Conservation (phyloP, 306 rosid species). For the Dalbergia cochinchinensis region DNA sequence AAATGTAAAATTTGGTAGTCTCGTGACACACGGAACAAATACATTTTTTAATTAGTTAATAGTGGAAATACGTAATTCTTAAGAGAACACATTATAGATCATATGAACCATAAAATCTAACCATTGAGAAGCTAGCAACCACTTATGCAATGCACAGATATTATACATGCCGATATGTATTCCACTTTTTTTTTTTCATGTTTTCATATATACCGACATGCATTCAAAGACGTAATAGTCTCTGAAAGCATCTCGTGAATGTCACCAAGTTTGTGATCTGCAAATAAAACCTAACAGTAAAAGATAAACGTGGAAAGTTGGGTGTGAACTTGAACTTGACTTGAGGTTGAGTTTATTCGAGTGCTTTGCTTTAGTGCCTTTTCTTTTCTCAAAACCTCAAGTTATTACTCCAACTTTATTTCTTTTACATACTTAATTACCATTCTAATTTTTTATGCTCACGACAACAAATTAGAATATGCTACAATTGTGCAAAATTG, state of each 20-base stretch:
- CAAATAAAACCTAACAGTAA: not conserved
- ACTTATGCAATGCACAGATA: not conserved
- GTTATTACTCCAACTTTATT: not conserved
- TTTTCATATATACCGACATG: no score
- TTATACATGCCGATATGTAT: not conserved
- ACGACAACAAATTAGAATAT: no score
- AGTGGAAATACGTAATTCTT: not conserved
- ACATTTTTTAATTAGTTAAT: not conserved
- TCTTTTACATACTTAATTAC: no score
- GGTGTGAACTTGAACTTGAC: not conserved
- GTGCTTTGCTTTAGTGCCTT: no score
- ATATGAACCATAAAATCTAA: not conserved
- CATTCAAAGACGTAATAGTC: not conserved
- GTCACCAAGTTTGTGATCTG: not conserved
- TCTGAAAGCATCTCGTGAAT: not conserved
- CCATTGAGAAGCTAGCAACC: not conserved
- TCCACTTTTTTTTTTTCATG: not conserved
- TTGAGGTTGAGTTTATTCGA: not conserved
- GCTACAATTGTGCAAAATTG: not conserved
- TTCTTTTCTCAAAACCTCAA: not conserved
- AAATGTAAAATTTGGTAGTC: not conserved
- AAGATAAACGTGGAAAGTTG: not conserved
- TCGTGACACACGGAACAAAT: not conserved
- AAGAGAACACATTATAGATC: not conserved
- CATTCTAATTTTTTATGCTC: no score